Evolutionary conservation across 345 rosid species (phyloP).

Genomic region (Psidium friedrichsthalianum): DNA sequence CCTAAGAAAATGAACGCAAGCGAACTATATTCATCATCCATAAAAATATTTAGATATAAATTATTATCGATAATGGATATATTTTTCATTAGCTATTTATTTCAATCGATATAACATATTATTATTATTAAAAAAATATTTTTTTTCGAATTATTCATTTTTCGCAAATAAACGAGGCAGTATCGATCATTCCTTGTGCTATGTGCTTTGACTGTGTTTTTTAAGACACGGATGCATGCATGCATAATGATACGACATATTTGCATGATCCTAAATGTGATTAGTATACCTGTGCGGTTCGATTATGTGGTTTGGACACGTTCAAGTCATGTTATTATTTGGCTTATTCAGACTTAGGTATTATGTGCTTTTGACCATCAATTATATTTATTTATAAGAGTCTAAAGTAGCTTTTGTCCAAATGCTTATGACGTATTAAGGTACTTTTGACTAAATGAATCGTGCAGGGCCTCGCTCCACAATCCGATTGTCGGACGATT

Average conservation of each 20-base stretch:
- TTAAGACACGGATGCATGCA: not conserved
- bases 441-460: not conserved
- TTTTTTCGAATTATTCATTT: no score
- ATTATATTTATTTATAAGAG: not conserved
- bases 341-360: not conserved
- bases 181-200: not conserved
- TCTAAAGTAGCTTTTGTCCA: not conserved
- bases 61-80: no score
- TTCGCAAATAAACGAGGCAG: no score
- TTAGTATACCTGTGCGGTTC: not conserved
- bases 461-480: not conserved
- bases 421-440: not conserved
- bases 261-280: no score
- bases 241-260: not conserved
- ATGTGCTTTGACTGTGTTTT: not conserved
- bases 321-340: not conserved
- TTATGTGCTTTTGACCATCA: not conserved
- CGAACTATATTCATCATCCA: fast-evolving
- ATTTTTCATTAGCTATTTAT: no score
- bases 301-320: not conserved
- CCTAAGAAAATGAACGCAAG: fast-evolving
- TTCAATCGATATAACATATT: no score
- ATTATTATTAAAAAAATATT: no score
- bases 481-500: not conserved
- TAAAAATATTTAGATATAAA: no score